A percentile compares a stretch with the other conserved stretches of the same genome.
These are phyloP conservation scores for Eucalyptus curtisii DNA, from an alignment of 345 rosid species.

Conservation along the genomic window DNA sequence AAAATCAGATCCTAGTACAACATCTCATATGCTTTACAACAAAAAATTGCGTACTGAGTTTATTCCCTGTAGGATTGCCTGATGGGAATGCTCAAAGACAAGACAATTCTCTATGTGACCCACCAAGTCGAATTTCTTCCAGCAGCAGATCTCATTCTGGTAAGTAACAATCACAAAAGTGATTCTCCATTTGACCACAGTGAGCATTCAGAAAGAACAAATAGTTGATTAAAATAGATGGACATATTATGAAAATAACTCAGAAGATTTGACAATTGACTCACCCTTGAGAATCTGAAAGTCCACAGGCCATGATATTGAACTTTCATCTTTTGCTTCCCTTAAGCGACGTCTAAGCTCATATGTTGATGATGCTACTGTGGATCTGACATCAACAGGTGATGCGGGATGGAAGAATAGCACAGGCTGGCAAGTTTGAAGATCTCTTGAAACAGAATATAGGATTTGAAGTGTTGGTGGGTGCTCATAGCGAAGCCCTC, in stretches of 20 bases:
- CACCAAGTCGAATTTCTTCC: slow-evolving; percentile 99
- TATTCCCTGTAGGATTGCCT: slow-evolving; percentile 57
- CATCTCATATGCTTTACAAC: background rate
- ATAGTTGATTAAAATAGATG: background rate
- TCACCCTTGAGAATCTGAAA: background rate
- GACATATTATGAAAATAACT: background rate
- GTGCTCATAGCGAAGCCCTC: slow-evolving; percentile 78
- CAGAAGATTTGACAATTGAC: background rate
- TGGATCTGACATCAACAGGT: slow-evolving; percentile 29
- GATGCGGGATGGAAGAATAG: slow-evolving; percentile 83
- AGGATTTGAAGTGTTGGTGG: slow-evolving; percentile 86
- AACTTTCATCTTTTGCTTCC: background rate
- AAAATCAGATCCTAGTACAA: background rate
- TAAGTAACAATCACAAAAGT: slow-evolving; percentile 18
- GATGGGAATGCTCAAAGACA: slow-evolving; percentile 71
- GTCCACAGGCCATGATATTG: background rate
- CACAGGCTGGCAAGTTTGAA: slow-evolving; percentile 71
- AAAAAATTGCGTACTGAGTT: background rate
- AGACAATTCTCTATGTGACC: slow-evolving; percentile 74
- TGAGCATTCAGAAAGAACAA: background rate
- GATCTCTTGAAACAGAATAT: slow-evolving; percentile 65
- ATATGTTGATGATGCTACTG: background rate
- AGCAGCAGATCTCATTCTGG: slow-evolving; percentile 89
- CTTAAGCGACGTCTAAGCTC: background rate
- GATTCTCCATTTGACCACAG: background rate